These are phyloP conservation scores for Boletellus sp. DNA, from an alignment of 768 basidiomycete genomes.

Conservation along the genomic window DNA sequence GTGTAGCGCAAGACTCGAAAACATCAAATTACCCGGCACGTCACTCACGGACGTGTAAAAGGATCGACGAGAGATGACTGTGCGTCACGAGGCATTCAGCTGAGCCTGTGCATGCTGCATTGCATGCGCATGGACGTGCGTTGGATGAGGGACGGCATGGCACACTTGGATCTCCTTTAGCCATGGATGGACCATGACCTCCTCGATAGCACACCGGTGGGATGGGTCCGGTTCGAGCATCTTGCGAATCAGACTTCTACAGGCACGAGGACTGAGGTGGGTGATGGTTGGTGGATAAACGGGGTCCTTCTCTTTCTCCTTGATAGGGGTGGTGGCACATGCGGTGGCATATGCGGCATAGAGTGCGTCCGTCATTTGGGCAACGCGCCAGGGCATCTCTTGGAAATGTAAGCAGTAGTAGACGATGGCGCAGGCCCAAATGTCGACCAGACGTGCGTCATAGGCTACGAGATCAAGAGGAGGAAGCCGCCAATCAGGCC, in stretches of 20 bases:
- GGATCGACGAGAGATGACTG: background rate
- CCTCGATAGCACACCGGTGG: slow-evolving; percentile 70
- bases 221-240: slow-evolving; percentile 97
- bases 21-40: background rate
- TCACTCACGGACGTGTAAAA: background rate
- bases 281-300: slow-evolving; percentile 68
- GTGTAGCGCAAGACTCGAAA: slow-evolving; percentile 3
- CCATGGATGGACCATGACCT: slow-evolving; percentile 77
- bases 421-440: slow-evolving; percentile 96
- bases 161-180: slow-evolving; percentile 80
- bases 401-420: slow-evolving; percentile 99
- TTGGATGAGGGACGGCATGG: slow-evolving; percentile 56
- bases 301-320: slow-evolving; percentile 30
- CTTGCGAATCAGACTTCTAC: slow-evolving; percentile 75
- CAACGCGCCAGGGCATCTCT: slow-evolving; percentile 96
- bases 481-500: slow-evolving; percentile 33
- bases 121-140: slow-evolving; percentile 70
- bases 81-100: slow-evolving; percentile 17
- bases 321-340: slow-evolving; percentile 31
- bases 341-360: slow-evolving; percentile 68
- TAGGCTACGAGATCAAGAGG: slow-evolving; percentile 59
- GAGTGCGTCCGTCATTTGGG: slow-evolving; percentile 75
- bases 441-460: slow-evolving; percentile 94
- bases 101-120: slow-evolving; percentile 55
- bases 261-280: slow-evolving; percentile 84